phyloP scores from a whole-genome alignment of 495 filamentous ascomycete species.

The Amniculicola lignicola region DNA sequence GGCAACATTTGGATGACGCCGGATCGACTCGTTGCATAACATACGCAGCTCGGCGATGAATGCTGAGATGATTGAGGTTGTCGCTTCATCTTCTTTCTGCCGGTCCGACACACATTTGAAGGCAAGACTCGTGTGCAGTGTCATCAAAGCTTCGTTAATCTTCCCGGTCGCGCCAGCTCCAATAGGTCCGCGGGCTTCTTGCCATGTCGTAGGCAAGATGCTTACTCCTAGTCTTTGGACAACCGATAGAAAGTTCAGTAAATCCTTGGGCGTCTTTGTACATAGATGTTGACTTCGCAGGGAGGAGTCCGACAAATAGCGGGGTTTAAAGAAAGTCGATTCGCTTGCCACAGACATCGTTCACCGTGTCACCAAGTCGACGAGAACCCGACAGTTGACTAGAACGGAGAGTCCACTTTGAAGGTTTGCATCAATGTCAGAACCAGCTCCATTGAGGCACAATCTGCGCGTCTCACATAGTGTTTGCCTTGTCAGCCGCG shows the following conservation, averaged over 20 bases:
- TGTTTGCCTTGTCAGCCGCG: no score
- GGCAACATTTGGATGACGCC: constrained; percentile 20
- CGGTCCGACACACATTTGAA: constrained; percentile 24
- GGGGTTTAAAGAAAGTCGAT: no score
- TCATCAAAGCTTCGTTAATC: constrained; percentile 16
- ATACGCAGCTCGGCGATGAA: constrained; percentile 8
- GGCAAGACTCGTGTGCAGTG: constrained; percentile 20
- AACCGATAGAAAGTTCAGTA: constrained; percentile 22
- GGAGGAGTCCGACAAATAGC: no score
- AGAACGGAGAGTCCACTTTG: no score
- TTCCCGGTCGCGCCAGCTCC: constrained; percentile 18
- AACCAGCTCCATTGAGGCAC: no score
- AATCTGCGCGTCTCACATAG: no score
- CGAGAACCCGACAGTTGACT: no score
- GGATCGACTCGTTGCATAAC: constrained; percentile 12
- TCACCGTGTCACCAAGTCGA: no score
- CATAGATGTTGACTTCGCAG: no score
- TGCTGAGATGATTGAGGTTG: background rate
- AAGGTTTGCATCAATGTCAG: no score
- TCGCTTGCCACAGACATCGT: no score
- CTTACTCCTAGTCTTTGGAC: constrained; percentile 18
- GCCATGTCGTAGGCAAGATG: constrained; percentile 29
- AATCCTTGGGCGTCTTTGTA: no score
- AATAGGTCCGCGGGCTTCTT: constrained; percentile 7
- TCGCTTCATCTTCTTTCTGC: background rate